Percentiles rank a stretch among this genome's conserved stretches.
Evolutionary conservation across 2,329 filamentous ascomycete genomes (phyloP).

Genomic region (Cytospora mali): DNA sequence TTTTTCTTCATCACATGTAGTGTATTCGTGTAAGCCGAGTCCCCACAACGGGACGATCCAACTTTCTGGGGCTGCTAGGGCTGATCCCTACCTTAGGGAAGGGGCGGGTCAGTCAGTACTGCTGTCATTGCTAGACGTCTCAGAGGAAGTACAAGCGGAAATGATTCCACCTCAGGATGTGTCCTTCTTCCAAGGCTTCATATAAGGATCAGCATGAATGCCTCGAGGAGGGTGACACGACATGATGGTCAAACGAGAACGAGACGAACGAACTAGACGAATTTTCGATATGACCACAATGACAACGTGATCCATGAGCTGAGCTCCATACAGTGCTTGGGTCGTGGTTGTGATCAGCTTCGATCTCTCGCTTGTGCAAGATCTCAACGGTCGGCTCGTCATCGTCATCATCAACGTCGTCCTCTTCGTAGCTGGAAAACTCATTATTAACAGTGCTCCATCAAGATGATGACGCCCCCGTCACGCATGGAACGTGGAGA

Average conservation of each 20-base stretch:
- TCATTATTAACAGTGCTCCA: neutral
- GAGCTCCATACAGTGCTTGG: neutral
- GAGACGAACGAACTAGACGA: neutral
- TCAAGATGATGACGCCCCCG: neutral
- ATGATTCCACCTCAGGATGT: too few relatives aligned
- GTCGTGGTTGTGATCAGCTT: neutral
- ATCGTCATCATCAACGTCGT: neutral
- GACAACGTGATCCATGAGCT: neutral
- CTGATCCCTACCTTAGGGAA: constrained; percentile 4
- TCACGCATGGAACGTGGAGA: too few relatives aligned
- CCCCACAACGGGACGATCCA: constrained; percentile 17
- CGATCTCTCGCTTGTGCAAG: neutral
- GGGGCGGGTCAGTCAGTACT: neutral
- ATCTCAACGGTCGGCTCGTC: neutral
- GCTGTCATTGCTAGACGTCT: neutral
- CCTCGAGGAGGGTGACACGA: neutral
- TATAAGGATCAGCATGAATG: neutral
- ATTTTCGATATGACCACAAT: neutral
- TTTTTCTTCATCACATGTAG: constrained; percentile 15
- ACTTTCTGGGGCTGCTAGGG: constrained; percentile 8
- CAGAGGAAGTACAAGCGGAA: neutral
- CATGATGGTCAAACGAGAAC: too few relatives aligned
- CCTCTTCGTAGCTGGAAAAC: neutral
- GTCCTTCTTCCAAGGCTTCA: neutral
- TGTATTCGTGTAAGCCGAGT: constrained; percentile 8